These are phyloP conservation scores for Chaetoceros tenuissimus DNA, from an alignment of 108 stramenopile genomes.

Conservation along the genomic window DNA sequence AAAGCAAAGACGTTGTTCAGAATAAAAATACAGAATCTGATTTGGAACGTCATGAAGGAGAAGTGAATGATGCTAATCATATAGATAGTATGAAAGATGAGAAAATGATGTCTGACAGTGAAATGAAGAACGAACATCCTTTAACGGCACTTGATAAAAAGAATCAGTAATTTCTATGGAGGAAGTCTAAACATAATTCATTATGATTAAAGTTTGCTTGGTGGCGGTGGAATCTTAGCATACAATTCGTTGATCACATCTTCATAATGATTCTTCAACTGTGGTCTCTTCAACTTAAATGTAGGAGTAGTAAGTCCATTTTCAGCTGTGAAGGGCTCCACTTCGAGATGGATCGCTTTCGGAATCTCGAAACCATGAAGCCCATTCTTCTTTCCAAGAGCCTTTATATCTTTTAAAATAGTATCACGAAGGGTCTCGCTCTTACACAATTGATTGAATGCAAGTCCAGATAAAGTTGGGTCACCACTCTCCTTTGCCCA, in stretches of 20 bases:
- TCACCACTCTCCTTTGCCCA: slow-evolving; percentile 31
- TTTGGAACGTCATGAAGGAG: background rate
- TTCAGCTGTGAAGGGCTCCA: slow-evolving; percentile 64
- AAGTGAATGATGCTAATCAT: background rate
- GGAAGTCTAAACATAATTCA: no score
- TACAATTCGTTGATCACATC: slow-evolving; percentile 83
- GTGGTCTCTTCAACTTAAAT: slow-evolving; percentile 89
- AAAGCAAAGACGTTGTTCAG: no score
- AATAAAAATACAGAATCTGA: no score
- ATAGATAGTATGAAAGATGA: no score
- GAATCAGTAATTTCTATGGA: no score
- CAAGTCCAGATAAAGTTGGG: slow-evolving; percentile 12
- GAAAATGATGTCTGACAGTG: no score
- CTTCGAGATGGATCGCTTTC: slow-evolving; percentile 71
- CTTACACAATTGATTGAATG: slow-evolving; percentile 71
- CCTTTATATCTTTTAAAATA: slow-evolving; percentile 57
- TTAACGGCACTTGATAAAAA: no score
- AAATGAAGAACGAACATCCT: no score
- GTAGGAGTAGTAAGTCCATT: slow-evolving; percentile 91
- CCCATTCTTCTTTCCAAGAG: slow-evolving; percentile 52
- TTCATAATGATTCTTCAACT: slow-evolving; percentile 67
- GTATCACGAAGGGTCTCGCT: slow-evolving; percentile 36
- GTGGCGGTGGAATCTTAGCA: slow-evolving; percentile 26
- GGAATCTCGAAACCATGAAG: slow-evolving; percentile 91
- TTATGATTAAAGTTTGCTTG: slow-evolving; percentile 60